phyloP scores from a whole-genome alignment of 192 early-diverging fungal species.

The Coemansia guatemalensis region DNA sequence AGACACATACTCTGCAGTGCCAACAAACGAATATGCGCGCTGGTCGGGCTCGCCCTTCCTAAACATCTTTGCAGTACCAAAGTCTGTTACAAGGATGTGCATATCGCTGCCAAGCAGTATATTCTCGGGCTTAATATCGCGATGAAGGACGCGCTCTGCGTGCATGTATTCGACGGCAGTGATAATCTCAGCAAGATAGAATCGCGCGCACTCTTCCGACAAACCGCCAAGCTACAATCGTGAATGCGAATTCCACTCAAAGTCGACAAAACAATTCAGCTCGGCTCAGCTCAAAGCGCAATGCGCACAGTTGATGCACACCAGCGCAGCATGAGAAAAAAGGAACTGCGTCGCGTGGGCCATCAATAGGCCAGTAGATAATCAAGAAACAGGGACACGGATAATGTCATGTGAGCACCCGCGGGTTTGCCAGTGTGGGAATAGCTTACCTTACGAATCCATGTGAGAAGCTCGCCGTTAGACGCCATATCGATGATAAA shows the following conservation, averaged over 20 bases:
- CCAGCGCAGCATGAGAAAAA: too few species aligned
- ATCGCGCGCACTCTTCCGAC: conserved; percentile 68
- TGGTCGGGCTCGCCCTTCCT: conserved; percentile 32
- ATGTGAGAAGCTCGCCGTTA: conserved; percentile 89
- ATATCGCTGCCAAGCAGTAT: conserved; percentile 84
- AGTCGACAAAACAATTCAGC: conserved; percentile 1
- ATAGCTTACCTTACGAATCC: conserved; percentile 67
- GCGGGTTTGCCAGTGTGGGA: neutral
- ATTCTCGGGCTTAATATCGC: conserved; percentile 97
- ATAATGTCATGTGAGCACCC: too few species aligned
- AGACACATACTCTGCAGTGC: conserved; percentile 98
- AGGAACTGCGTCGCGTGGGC: too few species aligned
- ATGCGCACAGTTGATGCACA: too few species aligned
- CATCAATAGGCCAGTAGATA: conserved; percentile 6
- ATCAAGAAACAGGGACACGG: conserved; percentile 3
- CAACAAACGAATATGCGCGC: conserved; percentile 89
- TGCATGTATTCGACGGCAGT: conserved; percentile 89
- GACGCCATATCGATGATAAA: conserved; percentile 89
- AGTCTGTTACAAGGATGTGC: conserved; percentile 96
- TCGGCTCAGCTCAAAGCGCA: neutral
- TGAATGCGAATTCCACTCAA: neutral
- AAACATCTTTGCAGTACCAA: conserved; percentile 80
- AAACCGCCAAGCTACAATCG: conserved; percentile 59
- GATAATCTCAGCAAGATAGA: conserved; percentile 88
- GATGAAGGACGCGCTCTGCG: conserved; percentile 78